These are phyloP conservation scores for Phytophthora colocasiae DNA, from an alignment of 352 stramenopile genomes.

Conservation along the genomic window DNA sequence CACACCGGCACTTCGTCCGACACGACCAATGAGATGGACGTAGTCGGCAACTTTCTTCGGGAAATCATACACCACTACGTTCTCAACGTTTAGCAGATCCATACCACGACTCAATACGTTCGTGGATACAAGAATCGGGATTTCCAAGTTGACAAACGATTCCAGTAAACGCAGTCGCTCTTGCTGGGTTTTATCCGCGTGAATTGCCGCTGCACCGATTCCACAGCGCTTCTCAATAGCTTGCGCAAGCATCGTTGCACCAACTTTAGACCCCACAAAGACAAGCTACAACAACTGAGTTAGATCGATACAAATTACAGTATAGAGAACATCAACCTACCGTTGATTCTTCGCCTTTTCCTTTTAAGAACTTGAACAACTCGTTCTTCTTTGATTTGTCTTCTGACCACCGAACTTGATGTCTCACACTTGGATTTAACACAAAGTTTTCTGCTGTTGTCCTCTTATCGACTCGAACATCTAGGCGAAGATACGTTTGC, in stretches of 20 bases:
- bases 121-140: conserved; percentile 67
- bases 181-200: conserved; percentile 68
- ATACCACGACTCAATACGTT: conserved; percentile 80
- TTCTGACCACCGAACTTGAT: conserved; percentile 57
- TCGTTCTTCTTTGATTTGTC: conserved; percentile 69
- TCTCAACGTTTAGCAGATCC: conserved; percentile 67
- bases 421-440: conserved; percentile 44
- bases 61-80: conserved; percentile 81
- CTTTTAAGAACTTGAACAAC: conserved; percentile 52
- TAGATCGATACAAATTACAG: not conserved
- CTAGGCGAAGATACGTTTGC: conserved; percentile 40
- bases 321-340: conserved; percentile 29
- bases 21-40: conserved; percentile 71
- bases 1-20: conserved; percentile 33
- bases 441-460: conserved; percentile 10
- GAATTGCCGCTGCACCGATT: conserved; percentile 50
- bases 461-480: conserved; percentile 29
- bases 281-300: conserved; percentile 53
- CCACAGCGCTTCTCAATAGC: conserved; percentile 55
- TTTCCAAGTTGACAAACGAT: conserved; percentile 58
- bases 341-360: conserved; percentile 48
- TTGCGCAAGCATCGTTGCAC: conserved; percentile 66
- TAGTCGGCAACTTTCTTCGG: conserved; percentile 65
- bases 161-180: conserved; percentile 65
- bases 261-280: conserved; percentile 73